A percentile compares a stretch with the other conserved stretches of the same genome.
phyloP scores from a whole-genome alignment of 768 basidiomycete species.

The Glaciozyma martinii region DNA sequence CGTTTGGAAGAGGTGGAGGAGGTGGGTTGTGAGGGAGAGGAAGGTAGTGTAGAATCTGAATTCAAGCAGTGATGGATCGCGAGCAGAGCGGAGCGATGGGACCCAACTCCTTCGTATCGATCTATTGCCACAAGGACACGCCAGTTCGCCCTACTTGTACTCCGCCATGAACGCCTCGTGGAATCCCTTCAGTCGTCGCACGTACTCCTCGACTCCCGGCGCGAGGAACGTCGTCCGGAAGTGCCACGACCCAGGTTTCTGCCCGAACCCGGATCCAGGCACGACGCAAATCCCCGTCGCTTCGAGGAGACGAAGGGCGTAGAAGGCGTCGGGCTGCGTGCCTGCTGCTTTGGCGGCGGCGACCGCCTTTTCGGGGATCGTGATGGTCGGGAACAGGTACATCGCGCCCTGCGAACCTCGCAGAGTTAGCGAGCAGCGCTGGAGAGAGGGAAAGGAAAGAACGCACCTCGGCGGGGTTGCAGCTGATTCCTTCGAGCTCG shows the following conservation, averaged over 20 bases:
- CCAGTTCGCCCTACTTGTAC: conserved; percentile 6
- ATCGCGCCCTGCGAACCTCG: conserved; percentile 61
- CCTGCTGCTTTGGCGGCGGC: conserved; percentile 61
- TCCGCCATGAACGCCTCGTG: conserved; percentile 50
- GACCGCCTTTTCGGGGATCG: conserved; percentile 61
- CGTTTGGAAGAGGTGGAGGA: too few relatives aligned
- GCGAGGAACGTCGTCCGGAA: conserved; percentile 89
- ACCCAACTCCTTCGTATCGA: too few relatives aligned
- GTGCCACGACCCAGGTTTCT: conserved; percentile 81
- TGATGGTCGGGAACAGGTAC: conserved; percentile 82
- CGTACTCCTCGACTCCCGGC: conserved; percentile 88
- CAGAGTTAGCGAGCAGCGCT: not conserved
- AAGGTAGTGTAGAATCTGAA: too few relatives aligned
- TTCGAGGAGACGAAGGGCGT: conserved; percentile 73
- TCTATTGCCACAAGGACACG: not conserved
- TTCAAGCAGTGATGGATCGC: too few relatives aligned
- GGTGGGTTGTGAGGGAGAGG: too few relatives aligned
- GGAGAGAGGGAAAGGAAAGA: not conserved
- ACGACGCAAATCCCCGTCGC: conserved; percentile 88
- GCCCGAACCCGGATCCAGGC: conserved; percentile 89
- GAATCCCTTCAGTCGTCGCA: conserved; percentile 69
- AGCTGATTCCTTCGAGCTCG: conserved; percentile 73
- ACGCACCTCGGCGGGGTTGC: conserved; percentile 56
- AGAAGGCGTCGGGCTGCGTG: conserved; percentile 80
- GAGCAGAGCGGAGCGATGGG: too few relatives aligned